Evolutionary conservation across 2,329 filamentous ascomycete genomes (phyloP).

Genomic region (Trichoderma sp.): DNA sequence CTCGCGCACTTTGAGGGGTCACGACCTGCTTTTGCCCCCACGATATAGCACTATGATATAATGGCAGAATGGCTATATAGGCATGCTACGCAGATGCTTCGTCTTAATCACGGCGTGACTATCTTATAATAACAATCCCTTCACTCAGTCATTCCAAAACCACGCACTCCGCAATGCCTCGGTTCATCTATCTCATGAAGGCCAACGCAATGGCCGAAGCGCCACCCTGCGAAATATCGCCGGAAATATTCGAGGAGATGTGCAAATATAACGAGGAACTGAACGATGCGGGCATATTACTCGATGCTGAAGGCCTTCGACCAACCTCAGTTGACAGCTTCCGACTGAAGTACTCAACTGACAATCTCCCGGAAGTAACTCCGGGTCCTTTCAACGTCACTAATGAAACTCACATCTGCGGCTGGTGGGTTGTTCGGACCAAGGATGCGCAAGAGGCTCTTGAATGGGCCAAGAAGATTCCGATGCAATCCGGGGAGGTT

Average conservation of each 20-base stretch:
- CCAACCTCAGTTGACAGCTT: slow-evolving; percentile 36
- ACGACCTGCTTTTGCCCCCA: neutral
- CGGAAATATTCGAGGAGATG: slow-evolving; percentile 36
- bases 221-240: slow-evolving; percentile 22
- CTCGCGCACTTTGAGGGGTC: slow-evolving; percentile 14
- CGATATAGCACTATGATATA: neutral
- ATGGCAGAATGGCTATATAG: neutral
- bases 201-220: slow-evolving; percentile 35
- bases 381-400: slow-evolving; percentile 38
- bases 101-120: accelerated
- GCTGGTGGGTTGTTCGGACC: slow-evolving; percentile 40
- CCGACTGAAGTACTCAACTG: slow-evolving; percentile 35
- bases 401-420: slow-evolving; percentile 36
- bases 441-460: slow-evolving; percentile 38
- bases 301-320: slow-evolving; percentile 36
- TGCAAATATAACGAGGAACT: slow-evolving; percentile 37
- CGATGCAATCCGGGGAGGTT: slow-evolving; percentile 35
- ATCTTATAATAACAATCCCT: neutral
- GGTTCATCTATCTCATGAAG: slow-evolving; percentile 39
- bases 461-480: slow-evolving; percentile 39
- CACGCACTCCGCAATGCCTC: slow-evolving; percentile 33
- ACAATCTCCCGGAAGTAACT: slow-evolving; percentile 31
- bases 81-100: neutral
- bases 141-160: neutral
- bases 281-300: slow-evolving; percentile 35